Percentiles rank a stretch among this genome's conserved stretches.
These are phyloP conservation scores for Coccomyxa subellipsoidea DNA, from an alignment of 163 green algal species.

Conservation along the genomic window DNA sequence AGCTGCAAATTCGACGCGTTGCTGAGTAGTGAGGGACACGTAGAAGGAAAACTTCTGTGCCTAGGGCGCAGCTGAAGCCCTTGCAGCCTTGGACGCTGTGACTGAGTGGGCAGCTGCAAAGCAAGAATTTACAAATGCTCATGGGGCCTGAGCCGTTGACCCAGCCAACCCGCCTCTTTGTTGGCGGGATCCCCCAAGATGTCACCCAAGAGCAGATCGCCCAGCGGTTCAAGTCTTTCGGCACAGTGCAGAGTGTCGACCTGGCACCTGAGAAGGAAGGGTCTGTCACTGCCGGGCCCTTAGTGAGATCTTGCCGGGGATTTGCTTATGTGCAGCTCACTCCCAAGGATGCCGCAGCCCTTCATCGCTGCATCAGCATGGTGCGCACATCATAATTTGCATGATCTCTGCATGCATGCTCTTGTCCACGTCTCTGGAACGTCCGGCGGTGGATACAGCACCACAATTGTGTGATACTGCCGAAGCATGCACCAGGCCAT, in stretches of 20 bases:
- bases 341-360: conserved; percentile 38
- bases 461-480: background rate
- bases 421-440: too few species aligned
- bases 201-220: conserved; percentile 42
- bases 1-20: too few species aligned
- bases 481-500: background rate
- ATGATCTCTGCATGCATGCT: too few species aligned
- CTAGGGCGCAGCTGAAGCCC: too few species aligned
- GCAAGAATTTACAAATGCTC: too few species aligned
- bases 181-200: conserved; percentile 55
- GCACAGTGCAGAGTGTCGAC: conserved; percentile 39
- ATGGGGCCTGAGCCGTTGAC: background rate
- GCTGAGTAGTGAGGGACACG: too few species aligned
- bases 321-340: conserved; percentile 67
- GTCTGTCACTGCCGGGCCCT: background rate
- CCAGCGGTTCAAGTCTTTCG: conserved; percentile 63
- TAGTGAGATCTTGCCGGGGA: conserved; percentile 30
- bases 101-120: too few species aligned
- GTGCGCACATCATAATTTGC: conserved; percentile 13
- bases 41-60: too few species aligned
- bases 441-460: background rate
- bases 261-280: conserved; percentile 40
- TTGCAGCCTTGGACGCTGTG: too few species aligned
- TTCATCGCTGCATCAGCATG: conserved; percentile 54
- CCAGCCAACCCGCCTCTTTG: conserved; percentile 44